Evolutionary conservation across 495 filamentous ascomycete genomes (phyloP).

Genomic region (Trypethelium eluteriae): DNA sequence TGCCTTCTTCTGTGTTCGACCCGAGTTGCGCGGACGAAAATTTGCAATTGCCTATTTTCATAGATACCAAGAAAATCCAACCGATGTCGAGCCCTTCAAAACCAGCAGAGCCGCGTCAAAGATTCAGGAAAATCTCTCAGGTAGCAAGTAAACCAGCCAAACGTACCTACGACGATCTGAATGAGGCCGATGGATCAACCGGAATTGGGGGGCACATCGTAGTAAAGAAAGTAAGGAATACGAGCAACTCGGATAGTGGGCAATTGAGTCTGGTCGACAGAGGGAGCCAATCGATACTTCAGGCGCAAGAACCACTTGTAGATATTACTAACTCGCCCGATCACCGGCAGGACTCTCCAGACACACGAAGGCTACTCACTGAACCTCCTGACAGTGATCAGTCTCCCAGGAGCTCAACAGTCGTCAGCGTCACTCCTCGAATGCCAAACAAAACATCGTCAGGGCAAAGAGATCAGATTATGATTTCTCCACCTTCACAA

Average conservation of each 20-base stretch:
- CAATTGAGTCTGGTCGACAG: not conserved
- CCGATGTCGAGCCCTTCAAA: not conserved
- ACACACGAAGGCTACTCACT: not conserved
- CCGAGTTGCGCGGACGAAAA: too few relatives aligned
- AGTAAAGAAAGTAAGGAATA: not conserved
- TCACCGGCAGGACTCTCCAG: not conserved
- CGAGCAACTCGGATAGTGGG: not conserved
- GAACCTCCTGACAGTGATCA: not conserved
- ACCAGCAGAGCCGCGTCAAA: not conserved
- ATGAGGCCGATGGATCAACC: not conserved
- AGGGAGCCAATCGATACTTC: not conserved
- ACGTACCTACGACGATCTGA: not conserved
- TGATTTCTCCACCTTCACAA: not conserved
- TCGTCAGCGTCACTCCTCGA: not conserved
- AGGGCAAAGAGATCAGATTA: not conserved
- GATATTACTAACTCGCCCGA: conserved; percentile 24
- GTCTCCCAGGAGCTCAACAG: not conserved
- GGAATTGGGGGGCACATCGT: not conserved
- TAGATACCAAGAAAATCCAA: not conserved
- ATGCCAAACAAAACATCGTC: not conserved
- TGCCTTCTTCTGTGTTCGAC: not conserved
- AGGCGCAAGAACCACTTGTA: conserved; percentile 14
- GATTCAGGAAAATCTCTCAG: not conserved
- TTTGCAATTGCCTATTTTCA: not conserved
- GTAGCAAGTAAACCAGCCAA: not conserved